Evolutionary conservation across 805 yeast species (phyloP).

Genomic region (Saccharomycopsis vini): DNA sequence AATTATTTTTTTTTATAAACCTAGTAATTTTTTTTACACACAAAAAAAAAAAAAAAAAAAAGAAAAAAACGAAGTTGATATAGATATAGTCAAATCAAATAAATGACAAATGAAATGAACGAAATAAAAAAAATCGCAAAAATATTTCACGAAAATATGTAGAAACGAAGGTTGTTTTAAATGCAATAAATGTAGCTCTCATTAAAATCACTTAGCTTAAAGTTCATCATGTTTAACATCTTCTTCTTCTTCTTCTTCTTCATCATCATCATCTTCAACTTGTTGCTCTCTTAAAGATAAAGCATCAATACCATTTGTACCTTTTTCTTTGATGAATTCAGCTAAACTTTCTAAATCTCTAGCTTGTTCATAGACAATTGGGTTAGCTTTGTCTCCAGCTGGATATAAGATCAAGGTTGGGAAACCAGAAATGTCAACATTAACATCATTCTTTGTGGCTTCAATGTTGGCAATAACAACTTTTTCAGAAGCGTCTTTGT

Average conservation of each 20-base stretch:
- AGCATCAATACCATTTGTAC: slow-evolving; percentile 56
- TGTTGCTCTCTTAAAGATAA: slow-evolving; percentile 27
- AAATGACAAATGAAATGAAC: too few species aligned
- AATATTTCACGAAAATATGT: too few species aligned
- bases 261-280: slow-evolving; percentile 27
- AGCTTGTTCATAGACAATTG: slow-evolving; percentile 55
- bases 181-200: too few species aligned
- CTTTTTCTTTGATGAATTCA: slow-evolving; percentile 61
- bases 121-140: too few species aligned
- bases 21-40: too few species aligned
- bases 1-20: too few species aligned
- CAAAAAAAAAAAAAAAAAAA: too few species aligned
- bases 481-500: slow-evolving; percentile 38
- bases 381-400: slow-evolving; percentile 65
- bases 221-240: slow-evolving; percentile 19
- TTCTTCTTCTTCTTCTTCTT: slow-evolving; percentile 21
- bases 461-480: slow-evolving; percentile 80
- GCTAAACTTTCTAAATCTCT: slow-evolving; percentile 70
- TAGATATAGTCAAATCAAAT: too few species aligned
- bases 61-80: too few species aligned
- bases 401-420: slow-evolving; percentile 91
- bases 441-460: slow-evolving; percentile 84
- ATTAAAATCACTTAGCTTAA: too few species aligned
- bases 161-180: too few species aligned
- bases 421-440: slow-evolving; percentile 75